Evolutionary conservation across 306 rosid species (phyloP).

Genomic region (Rosa rugosa): DNA sequence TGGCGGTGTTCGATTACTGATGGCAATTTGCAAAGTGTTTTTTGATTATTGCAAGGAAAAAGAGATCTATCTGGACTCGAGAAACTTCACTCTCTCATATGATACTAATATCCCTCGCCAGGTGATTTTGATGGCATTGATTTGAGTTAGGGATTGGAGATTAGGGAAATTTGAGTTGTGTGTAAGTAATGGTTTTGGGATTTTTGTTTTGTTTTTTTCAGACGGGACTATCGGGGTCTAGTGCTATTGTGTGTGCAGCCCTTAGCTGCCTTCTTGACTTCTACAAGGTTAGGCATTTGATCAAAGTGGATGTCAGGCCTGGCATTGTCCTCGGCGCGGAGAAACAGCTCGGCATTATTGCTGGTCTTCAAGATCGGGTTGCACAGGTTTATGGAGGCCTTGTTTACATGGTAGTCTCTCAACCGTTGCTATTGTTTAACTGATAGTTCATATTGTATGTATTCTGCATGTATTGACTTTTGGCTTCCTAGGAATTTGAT

Average conservation of each 20-base stretch:
- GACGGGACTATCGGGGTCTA: conserved; percentile 96
- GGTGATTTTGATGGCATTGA: conserved; percentile 29
- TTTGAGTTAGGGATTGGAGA: not conserved
- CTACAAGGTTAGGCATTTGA: conserved; percentile 60
- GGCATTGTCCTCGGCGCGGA: conserved; percentile 77
- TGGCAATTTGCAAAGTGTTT: conserved; percentile 80
- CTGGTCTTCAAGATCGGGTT: conserved; percentile 95
- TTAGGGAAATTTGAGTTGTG: not conserved
- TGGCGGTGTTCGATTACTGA: conserved; percentile 85
- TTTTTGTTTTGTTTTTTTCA: conserved; percentile 21
- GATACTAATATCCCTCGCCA: conserved; percentile 96
- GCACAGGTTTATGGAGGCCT: conserved; percentile 91
- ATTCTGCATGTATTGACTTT: not conserved
- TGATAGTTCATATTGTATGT: not conserved
- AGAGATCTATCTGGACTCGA: conserved; percentile 36
- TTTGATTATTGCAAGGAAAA: conserved; percentile 49
- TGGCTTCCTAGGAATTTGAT: conserved; percentile 58
- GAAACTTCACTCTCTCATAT: conserved; percentile 82
- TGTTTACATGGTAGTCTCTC: conserved; percentile 68
- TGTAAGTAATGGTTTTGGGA: conserved; percentile 27
- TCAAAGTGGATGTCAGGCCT: conserved; percentile 74
- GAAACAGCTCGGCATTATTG: conserved; percentile 89
- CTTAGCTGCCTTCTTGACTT: conserved; percentile 85
- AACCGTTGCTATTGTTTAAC: not conserved
- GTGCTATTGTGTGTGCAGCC: conserved; percentile 88